Conservation (phyloP, 1,284 basidiomycete species). For the Cerioporus squamosus region DNA sequence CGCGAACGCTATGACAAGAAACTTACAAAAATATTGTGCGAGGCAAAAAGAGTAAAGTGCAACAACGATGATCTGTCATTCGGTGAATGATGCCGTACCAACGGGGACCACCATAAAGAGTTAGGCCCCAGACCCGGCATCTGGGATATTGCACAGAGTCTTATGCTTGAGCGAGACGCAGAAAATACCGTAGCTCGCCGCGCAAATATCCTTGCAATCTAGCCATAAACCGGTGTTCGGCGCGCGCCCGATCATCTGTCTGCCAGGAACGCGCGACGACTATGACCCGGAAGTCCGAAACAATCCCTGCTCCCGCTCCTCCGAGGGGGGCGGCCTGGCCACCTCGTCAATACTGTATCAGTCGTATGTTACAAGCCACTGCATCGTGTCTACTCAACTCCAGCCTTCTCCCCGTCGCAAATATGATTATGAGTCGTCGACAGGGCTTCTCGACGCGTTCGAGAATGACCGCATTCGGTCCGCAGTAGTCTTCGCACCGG, state of each 20-base stretch:
- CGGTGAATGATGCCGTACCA: conserved; percentile 29
- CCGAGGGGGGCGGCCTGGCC: not conserved
- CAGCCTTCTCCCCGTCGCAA: conserved; percentile 12
- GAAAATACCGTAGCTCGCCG: conserved; percentile 15
- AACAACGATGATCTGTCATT: conserved; percentile 32
- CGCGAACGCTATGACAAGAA: conserved; percentile 16
- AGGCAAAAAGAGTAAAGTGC: conserved; percentile 28
- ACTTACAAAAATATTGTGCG: conserved; percentile 9
- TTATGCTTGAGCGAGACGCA: conserved; percentile 16
- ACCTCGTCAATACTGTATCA: not conserved
- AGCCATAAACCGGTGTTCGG: conserved; percentile 25
- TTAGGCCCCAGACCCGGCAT: conserved; percentile 15
- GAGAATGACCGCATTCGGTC: conserved; percentile 9
- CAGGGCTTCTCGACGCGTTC: not conserved
- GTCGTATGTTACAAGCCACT: not conserved
- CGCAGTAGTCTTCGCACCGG: conserved; percentile 15
- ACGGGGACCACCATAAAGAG: conserved; percentile 27
- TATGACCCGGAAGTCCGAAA: conserved; percentile 24
- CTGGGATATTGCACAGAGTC: conserved; percentile 17
- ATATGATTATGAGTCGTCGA: not conserved
- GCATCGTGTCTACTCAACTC: conserved; percentile 25
- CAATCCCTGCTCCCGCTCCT: conserved; percentile 12
- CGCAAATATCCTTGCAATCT: conserved; percentile 29
- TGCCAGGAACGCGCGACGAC: conserved; percentile 29
- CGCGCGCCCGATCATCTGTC: conserved; percentile 26